Base-by-base conservation (phyloP, 768 basidiomycete genomes). In the Cystofilobasidium bisporidii region DNA sequence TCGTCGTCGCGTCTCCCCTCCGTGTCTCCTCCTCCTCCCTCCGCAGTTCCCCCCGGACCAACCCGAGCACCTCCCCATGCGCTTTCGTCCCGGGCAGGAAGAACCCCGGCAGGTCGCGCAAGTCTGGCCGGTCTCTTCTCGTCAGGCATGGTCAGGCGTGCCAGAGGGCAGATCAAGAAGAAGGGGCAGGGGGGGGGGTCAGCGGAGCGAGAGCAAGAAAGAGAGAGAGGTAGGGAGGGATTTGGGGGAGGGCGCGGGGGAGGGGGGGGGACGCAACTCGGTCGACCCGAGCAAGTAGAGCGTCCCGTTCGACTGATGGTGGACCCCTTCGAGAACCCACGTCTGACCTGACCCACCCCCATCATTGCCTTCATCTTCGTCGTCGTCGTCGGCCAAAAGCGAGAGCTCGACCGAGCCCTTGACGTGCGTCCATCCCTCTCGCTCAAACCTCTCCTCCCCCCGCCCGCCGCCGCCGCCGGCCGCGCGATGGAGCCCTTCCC, bases 51-150 rank as follows among this genome's bases (percentile, higher is more conserved):
- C 62, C 36, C 5, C 36, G 36, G 30, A 63, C 48, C 36, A 63
- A 63, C 3, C 62, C 14, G 12, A 36, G 38, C 8, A 53, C 53
- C 14, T 48, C 53, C 26, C 33, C 50, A 30, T 48, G 32, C 22
- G 36, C 55, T 1, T 10, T 1, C 0, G 38, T 56, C 11, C 24
- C 28, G 8, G 38, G 53, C 14, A 55, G 22, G 28, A 64, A 64
- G 40, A 64, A 41, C 3, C 22, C 38, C n/a, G 63, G 63, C 8
- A 64, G 63, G 15, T 33, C 48, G 30, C 53, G 55, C 3, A 64
- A 20, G 40, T 56, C 63, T 24, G 45, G 41, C 24, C 30, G 30
- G 17, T 18, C 30, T 6, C 28, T 45, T 4, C 33, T 20, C n/a
- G 45, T 12, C n/a, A n/a, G 28, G 33, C 14, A 40, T 26, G 61